Evolutionary conservation across 2,329 filamentous ascomycete species (phyloP).

Genomic region (Ophioceras dolichostomum): DNA sequence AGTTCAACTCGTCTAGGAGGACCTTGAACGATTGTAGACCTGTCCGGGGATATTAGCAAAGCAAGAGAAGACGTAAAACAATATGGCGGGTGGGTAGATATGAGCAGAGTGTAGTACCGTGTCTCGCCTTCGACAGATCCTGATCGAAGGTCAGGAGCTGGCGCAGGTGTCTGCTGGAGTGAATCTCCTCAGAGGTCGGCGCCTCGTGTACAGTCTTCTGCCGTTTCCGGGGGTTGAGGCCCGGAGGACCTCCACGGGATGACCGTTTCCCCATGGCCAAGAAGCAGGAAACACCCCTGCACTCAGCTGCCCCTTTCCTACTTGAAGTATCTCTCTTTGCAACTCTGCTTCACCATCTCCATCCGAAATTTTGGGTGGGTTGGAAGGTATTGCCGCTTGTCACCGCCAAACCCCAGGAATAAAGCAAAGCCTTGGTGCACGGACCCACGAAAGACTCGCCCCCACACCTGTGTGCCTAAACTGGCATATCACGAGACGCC

Average conservation of each 20-base stretch:
- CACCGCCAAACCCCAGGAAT: background rate
- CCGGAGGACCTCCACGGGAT: constrained; percentile 22
- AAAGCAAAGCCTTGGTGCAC: too few relatives aligned
- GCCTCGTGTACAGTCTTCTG: constrained; percentile 43
- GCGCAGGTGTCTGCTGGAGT: constrained; percentile 53
- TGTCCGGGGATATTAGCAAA: too few relatives aligned
- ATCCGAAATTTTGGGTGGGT: constrained; percentile 2
- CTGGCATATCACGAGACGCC: too few relatives aligned
- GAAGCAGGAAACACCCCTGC: too few relatives aligned
- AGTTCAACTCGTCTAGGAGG: constrained; percentile 54
- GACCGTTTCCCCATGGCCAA: constrained; percentile 34
- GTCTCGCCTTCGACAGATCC: constrained; percentile 53
- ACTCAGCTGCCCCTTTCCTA: too few relatives aligned
- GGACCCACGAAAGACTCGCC: too few relatives aligned
- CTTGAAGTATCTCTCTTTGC: too few relatives aligned
- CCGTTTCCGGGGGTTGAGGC: constrained; percentile 34
- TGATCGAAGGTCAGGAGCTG: constrained; percentile 60
- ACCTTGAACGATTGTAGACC: constrained; percentile 58
- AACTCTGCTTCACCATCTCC: background rate
- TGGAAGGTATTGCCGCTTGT: constrained; percentile 1
- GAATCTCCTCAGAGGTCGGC: constrained; percentile 48
- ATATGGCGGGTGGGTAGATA: too few relatives aligned
- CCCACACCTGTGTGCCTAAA: too few relatives aligned
- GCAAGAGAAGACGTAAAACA: too few relatives aligned
- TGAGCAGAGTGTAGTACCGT: too few relatives aligned